A percentile compares a stretch with the other conserved stretches of the same genome.
phyloP scores from a whole-genome alignment of 805 yeast genomes.

The Wickerhamiella bombiphila region DNA sequence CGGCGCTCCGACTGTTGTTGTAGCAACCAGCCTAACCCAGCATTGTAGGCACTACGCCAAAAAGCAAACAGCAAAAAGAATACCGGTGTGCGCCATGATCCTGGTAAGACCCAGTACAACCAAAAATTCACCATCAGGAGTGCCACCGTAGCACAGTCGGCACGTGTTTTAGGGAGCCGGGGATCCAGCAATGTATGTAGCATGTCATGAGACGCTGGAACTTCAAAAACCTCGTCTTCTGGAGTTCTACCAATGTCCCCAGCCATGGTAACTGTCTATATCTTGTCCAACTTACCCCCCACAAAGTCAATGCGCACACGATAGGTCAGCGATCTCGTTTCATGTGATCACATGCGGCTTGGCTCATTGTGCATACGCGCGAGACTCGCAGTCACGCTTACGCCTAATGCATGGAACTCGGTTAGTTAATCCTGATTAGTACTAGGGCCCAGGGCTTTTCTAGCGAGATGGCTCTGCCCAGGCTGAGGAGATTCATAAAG shows the following conservation, averaged over 20 bases:
- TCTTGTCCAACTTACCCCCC: no score
- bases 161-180: constrained; percentile 46
- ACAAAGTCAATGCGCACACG: no score
- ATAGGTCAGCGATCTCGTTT: no score
- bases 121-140: constrained; percentile 26
- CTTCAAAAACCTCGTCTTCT: constrained; percentile 19
- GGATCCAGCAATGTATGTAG: constrained; percentile 71
- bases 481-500: no score
- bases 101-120: constrained; percentile 20
- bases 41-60: constrained; percentile 65
- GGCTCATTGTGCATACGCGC: no score
- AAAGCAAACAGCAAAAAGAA: constrained; percentile 47
- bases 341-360: no score
- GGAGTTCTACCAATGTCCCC: constrained; percentile 3
- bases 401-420: no score
- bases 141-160: constrained; percentile 46
- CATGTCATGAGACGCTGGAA: constrained; percentile 68
- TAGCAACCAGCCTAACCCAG: constrained; percentile 63
- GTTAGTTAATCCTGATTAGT: no score
- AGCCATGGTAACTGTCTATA: no score
- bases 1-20: constrained; percentile 50
- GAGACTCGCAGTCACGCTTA: no score
- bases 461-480: no score
- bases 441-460: no score
- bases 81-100: constrained; percentile 20